Base-by-base conservation (phyloP, 1,284 basidiomycete genomes). In the Ganoderma boninense region DNA sequence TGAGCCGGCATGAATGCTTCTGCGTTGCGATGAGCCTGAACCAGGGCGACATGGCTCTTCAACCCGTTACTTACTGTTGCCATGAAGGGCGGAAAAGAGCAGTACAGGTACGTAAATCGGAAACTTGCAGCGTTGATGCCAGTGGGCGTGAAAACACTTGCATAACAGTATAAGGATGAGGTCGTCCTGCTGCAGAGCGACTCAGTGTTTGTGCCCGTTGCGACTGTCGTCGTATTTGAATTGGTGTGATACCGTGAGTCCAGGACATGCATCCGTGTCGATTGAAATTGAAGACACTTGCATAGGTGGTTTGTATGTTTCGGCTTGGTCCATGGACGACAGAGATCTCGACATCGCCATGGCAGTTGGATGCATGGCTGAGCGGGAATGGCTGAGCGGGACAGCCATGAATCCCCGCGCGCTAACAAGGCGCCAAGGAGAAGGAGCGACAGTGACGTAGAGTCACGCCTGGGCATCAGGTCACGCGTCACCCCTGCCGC, bases 391-490 rank as follows among this genome's bases (percentile, higher is more conserved):
- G n/a, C n/a, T n/a, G 23, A 18, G 29, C 23, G 4, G 57, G 20
- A 40, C 32, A 32, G 38, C 10, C 38, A 10, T 8, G 38, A 16
- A 38, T 3, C 14, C 5, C n/a, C 16, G 38, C 10, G 20, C 56
- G 32, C 32, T 18, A 10, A 32, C 46, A 23, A 23, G n/a, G 46
- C 44, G 44, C 20, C 46, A 2, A 5, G 18, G 20, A 32, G 29
- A 32, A 32, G 29, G 29, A 32, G 57, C n/a, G 57, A 60, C n/a
- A n/a, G 67, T 69, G 64, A 66, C 68, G 63, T 66, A 66, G n/a
- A 35, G 64, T 69, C 64, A 69, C 64, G 40, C 59, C 1, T 5
- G 5, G 11, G 16, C 38, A 8, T 20, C 1, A 52, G 23, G 56
- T 64, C 67, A 68, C 67, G 32, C 42, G 23, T 62, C 59, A 69